Conservation (phyloP, 2,329 filamentous ascomycete species). For the Periglandula ipomoeae region DNA sequence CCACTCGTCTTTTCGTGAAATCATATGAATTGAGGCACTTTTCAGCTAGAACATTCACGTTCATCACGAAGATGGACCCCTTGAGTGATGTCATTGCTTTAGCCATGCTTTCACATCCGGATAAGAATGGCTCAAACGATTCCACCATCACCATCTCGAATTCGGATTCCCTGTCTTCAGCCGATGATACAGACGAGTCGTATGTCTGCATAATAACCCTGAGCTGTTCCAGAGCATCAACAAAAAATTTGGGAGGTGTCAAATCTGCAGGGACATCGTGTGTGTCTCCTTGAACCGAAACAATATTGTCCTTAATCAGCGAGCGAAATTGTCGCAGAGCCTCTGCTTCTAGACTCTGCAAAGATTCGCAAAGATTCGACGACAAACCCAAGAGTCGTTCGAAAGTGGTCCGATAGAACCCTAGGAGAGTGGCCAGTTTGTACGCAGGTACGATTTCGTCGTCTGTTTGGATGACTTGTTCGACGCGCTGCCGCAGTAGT, state of each 20-base stretch:
- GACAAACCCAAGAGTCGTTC: constrained; percentile 63
- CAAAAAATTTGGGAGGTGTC: constrained; percentile 68
- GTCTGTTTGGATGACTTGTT: constrained; percentile 86
- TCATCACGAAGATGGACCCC: constrained; percentile 61
- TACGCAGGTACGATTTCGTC: constrained; percentile 85
- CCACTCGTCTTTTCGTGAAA: constrained; percentile 51
- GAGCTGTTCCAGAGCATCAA: constrained; percentile 71
- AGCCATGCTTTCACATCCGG: constrained; percentile 62
- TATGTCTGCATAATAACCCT: constrained; percentile 75
- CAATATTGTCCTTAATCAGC: constrained; percentile 71
- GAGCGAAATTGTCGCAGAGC: constrained; percentile 75
- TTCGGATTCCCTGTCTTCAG: constrained; percentile 50
- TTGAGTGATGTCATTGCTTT: constrained; percentile 49
- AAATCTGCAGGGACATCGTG: constrained; percentile 64
- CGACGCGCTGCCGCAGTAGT: constrained; percentile 79
- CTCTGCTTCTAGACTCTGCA: constrained; percentile 61
- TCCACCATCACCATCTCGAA: constrained; percentile 70
- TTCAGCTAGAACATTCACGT: constrained; percentile 56
- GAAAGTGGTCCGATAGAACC: constrained; percentile 85
- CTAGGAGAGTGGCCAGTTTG: constrained; percentile 79
- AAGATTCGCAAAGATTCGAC: constrained; percentile 60
- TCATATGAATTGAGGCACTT: constrained; percentile 47
- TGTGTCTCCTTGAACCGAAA: constrained; percentile 63
- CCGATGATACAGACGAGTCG: constrained; percentile 64
- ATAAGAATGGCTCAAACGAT: constrained; percentile 78